phyloP scores from a whole-genome alignment of 129 eudicot species.

The Calendula officinalis region DNA sequence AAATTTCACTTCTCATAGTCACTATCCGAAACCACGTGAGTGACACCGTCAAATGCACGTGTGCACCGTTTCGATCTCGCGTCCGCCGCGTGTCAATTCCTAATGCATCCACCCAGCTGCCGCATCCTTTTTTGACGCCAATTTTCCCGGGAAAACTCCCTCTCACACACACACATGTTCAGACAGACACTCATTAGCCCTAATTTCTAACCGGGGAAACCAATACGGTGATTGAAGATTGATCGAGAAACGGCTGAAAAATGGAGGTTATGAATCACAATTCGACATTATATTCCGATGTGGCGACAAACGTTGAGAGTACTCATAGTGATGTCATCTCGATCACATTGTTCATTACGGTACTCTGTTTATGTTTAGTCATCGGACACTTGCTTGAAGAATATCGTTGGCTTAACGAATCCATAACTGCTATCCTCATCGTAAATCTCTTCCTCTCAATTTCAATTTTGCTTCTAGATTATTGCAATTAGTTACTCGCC shows the following conservation, averaged over 20 bases:
- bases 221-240: slow-evolving; percentile 11
- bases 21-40: background rate
- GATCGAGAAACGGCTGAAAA: slow-evolving; percentile 8
- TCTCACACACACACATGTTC: slow-evolving; percentile 1
- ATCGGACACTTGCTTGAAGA: slow-evolving; percentile 80
- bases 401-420: slow-evolving; percentile 70
- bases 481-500: background rate
- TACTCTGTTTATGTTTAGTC: slow-evolving; percentile 63
- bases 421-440: slow-evolving; percentile 61
- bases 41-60: slow-evolving; percentile 12
- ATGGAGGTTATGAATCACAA: slow-evolving; percentile 27
- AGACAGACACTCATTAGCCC: background rate
- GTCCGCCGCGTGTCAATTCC: slow-evolving; percentile 22
- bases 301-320: slow-evolving; percentile 30
- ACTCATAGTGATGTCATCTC: slow-evolving; percentile 55
- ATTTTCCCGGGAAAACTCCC: slow-evolving; percentile 26
- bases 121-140: slow-evolving; percentile 19
- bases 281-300: slow-evolving; percentile 11
- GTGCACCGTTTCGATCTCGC: slow-evolving; percentile 11
- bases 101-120: slow-evolving; percentile 17
- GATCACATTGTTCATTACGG: slow-evolving; percentile 61
- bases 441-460: slow-evolving; percentile 24
- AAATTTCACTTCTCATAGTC: too few relatives aligned
- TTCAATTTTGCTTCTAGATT: background rate
- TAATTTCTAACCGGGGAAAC: slow-evolving; percentile 1